Conservation (phyloP, 2,329 filamentous ascomycete species). For the Aureobasidium leucospermi region DNA sequence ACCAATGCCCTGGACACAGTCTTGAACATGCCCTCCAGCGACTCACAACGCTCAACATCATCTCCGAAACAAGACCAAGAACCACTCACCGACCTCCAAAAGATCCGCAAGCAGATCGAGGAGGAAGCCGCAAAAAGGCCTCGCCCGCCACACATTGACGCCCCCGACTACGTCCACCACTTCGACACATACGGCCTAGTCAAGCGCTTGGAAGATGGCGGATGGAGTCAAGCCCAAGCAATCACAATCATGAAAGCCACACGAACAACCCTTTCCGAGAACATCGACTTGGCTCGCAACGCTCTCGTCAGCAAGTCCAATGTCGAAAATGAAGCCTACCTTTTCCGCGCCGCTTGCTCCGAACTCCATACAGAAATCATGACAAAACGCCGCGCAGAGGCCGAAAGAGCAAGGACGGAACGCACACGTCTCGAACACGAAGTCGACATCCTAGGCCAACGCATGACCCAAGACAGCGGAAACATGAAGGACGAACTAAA, state of each 20-base stretch:
- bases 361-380: conserved; percentile 83
- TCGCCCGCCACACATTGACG: conserved; percentile 57
- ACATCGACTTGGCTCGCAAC: conserved; percentile 72
- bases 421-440: conserved; percentile 85
- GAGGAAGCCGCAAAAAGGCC: conserved; percentile 15
- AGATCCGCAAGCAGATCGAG: conserved; percentile 5
- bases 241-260: conserved; percentile 90
- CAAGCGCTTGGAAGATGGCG: conserved; percentile 63
- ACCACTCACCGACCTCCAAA: neutral
- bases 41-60: conserved; percentile 4
- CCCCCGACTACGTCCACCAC: conserved; percentile 83
- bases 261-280: conserved; percentile 65
- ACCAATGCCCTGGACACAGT: conserved; percentile 34
- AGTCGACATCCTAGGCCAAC: conserved; percentile 83
- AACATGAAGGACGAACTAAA: conserved; percentile 85
- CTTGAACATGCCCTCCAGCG: conserved; percentile 32
- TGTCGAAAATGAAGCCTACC: conserved; percentile 86
- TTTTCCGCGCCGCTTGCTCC: conserved; percentile 88
- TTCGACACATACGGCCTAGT: conserved; percentile 94
- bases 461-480: conserved; percentile 72
- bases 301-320: conserved; percentile 83
- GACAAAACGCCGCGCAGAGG: conserved; percentile 65
- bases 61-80: neutral
- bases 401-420: conserved; percentile 76
- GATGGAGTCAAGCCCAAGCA: conserved; percentile 67